A percentile compares a stretch with the other conserved stretches of the same genome.
phyloP scores from a whole-genome alignment of 225 moss, liverwort and hornwort species.

The Rhytidiadelphus loreus region DNA sequence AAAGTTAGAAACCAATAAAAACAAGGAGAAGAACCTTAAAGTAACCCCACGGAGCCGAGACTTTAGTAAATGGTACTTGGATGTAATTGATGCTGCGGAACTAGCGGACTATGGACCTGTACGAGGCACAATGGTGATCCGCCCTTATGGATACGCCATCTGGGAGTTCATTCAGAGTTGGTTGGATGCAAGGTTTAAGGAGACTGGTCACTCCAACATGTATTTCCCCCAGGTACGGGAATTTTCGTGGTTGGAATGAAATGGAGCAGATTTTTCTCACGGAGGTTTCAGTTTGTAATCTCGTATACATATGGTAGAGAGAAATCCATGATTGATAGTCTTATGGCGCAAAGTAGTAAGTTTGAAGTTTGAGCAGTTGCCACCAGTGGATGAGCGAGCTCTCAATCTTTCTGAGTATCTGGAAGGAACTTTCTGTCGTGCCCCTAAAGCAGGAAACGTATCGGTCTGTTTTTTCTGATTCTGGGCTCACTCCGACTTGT shows the following conservation, averaged over 20 bases:
- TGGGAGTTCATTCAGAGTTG: conserved; percentile 96
- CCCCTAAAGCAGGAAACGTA: background rate
- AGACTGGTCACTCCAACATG: conserved; percentile 95
- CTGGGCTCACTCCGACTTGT: background rate
- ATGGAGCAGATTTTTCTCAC: background rate
- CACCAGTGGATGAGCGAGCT: background rate
- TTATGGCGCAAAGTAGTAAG: background rate
- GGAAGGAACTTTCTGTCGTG: background rate
- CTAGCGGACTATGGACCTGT: conserved; percentile 99
- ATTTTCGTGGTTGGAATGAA: background rate
- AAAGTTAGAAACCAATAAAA: conserved; percentile 4
- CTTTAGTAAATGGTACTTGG: conserved; percentile 95
- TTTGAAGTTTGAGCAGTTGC: background rate
- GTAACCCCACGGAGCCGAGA: conserved; percentile 79
- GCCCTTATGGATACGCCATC: conserved; percentile 91
- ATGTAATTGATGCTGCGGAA: conserved; percentile 83
- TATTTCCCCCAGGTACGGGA: conserved; percentile 76
- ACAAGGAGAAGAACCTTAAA: conserved; percentile 44
- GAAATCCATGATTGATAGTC: background rate
- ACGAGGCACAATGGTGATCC: conserved; percentile 95
- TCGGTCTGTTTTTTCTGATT: background rate
- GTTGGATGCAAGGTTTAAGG: conserved; percentile 85
- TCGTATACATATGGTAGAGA: background rate
- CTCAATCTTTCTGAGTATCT: background rate
- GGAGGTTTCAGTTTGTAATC: background rate